These are phyloP conservation scores for Chrysoporthe cubensis DNA, from an alignment of 2,329 filamentous ascomycete genomes.

Conservation along the genomic window DNA sequence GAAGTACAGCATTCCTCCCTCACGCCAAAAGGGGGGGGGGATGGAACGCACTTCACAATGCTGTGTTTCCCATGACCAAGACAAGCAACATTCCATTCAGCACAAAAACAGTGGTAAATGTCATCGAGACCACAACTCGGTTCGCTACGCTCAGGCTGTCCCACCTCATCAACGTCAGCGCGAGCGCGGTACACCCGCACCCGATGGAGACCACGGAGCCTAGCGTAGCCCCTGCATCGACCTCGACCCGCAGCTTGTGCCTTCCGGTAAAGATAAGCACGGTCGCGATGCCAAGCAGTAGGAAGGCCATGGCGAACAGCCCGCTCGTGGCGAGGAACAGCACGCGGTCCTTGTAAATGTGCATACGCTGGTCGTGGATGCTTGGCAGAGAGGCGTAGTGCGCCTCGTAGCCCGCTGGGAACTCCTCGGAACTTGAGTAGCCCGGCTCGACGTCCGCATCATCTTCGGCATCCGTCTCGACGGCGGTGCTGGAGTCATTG, in stretches of 20 bases:
- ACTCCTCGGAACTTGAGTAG: constrained; percentile 58
- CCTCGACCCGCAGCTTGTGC: constrained; percentile 69
- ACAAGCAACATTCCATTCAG: constrained; percentile 57
- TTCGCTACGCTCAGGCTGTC: constrained; percentile 48
- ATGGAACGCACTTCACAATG: constrained; percentile 15
- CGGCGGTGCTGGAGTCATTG: constrained; percentile 23
- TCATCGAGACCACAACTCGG: constrained; percentile 46
- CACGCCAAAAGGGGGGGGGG: not conserved
- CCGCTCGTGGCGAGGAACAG: constrained; percentile 58
- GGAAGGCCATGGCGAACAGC: constrained; percentile 61
- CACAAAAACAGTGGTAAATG: constrained; percentile 51
- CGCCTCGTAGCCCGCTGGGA: constrained; percentile 56
- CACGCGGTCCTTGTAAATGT: constrained; percentile 56
- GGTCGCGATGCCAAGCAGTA: constrained; percentile 67
- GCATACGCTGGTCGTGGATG: constrained; percentile 54
- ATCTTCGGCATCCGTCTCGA: constrained; percentile 50
- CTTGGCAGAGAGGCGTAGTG: constrained; percentile 59
- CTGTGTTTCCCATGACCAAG: constrained; percentile 49
- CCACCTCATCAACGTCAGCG: constrained; percentile 58
- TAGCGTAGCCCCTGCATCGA: constrained; percentile 73
- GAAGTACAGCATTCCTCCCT: not conserved
- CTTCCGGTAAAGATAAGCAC: constrained; percentile 70
- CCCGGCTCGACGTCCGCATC: constrained; percentile 36
- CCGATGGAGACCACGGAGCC: constrained; percentile 70
- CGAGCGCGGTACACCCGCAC: constrained; percentile 65